Conservation (phyloP, 768 basidiomycete species). For the Daedalea quercina region DNA sequence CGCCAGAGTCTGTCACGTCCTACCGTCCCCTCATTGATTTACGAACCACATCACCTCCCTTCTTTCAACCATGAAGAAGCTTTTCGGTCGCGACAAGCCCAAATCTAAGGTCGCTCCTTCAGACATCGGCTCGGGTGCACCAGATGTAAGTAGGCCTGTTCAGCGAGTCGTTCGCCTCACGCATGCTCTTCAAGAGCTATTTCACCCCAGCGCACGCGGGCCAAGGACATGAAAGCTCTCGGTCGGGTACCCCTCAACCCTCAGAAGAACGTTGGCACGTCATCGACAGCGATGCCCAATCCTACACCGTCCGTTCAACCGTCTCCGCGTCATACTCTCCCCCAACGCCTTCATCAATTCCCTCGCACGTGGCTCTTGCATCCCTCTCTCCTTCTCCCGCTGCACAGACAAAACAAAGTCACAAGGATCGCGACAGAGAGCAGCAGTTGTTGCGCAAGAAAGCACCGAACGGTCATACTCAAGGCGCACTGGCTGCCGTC, state of each 20-base stretch:
- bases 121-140: constrained; percentile 24
- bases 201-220: constrained; percentile 5
- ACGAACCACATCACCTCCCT: background rate
- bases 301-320: constrained; percentile 7
- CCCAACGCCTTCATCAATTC: constrained; percentile 8
- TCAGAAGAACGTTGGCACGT: constrained; percentile 23
- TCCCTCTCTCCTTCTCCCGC: constrained; percentile 1
- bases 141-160: constrained; percentile 17
- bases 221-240: constrained; percentile 11
- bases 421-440: constrained; percentile 15
- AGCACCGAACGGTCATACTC: constrained; percentile 11
- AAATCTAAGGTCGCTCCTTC: constrained; percentile 22
- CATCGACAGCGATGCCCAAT: constrained; percentile 13
- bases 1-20: background rate
- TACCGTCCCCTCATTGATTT: background rate
- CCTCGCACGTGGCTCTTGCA: constrained; percentile 5
- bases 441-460: constrained; percentile 21
- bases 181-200: constrained; percentile 10
- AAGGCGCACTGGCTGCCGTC: constrained; percentile 32
- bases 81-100: constrained; percentile 45
- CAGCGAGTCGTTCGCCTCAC: constrained; percentile 1
- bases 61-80: constrained; percentile 43
- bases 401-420: constrained; percentile 7
- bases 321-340: constrained; percentile 6
- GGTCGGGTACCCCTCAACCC: constrained; percentile 5